Evolutionary conservation across 1,284 basidiomycete species (phyloP), one percentile per base, ranked within the genome.

Genomic region (Trametes pubescens): DNA sequence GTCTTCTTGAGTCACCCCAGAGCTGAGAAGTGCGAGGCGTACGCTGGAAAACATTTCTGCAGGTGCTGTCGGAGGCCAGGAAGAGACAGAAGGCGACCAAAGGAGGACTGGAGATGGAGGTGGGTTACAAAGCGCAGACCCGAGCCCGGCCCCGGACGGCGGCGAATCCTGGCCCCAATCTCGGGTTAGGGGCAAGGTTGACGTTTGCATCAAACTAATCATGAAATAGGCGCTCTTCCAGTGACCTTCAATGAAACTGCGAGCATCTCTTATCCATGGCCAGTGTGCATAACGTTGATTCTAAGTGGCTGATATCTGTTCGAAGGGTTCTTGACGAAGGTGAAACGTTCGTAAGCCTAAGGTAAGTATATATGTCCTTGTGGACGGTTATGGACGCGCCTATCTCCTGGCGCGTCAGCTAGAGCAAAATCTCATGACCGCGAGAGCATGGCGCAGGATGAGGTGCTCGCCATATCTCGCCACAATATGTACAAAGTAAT

Each of bases 111-210:
- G 11, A 24, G 22, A 48, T 13, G 22, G n/a, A 21, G 13, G 55
- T 38, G 13, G 5, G 55, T 57, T 57, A 57, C 55, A 57, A 57
- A 57, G 55, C 55, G 55, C 46, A 57, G 22, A 22, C 32, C 44
- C 14, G 46, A 32, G 43, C 8, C 21, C 29, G 14, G 26, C 24
- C 54, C 40, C 26, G 26, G 44, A 57, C 13, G 26, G 21, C 26
- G 44, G 44, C 55, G 34, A 35, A 21, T n/a, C 11, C 46, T 32
- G 40, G 44, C 55, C 55, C 55, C 55, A 57, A 21, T 48, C 35
- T 57, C 21, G 55, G 55, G 55, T 57, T 57, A 57, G 34, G 55
- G 55, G 29, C 8, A 32, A 32, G 29, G 29, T 32, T 8, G 29
- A 32, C 29, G 8, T 32, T 32, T 32, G 29, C 29, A 32, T 8